These are phyloP conservation scores for Colletotrichum gloeosporioides DNA, from an alignment of 2,329 filamentous ascomycete species.

Conservation along the genomic window DNA sequence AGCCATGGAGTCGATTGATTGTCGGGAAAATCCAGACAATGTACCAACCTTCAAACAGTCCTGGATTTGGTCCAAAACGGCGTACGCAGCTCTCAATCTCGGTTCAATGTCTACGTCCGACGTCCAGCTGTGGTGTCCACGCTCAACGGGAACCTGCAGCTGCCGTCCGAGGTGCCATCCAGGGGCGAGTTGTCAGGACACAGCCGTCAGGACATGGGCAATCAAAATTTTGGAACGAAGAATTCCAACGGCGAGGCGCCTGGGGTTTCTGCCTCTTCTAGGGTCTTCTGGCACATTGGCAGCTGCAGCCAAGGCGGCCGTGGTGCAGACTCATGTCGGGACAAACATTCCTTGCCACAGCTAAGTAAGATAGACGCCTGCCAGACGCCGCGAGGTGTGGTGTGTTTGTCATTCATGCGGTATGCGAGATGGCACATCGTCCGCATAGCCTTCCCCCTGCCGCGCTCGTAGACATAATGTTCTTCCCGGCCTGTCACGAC, in stretches of 20 bases:
- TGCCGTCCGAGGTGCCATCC: neutral
- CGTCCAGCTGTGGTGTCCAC: neutral
- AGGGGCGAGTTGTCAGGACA: neutral
- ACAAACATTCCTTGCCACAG: accelerated
- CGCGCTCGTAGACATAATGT: neutral
- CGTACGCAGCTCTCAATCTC: neutral
- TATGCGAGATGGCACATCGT: neutral
- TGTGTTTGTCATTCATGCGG: neutral
- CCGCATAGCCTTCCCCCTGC: neutral
- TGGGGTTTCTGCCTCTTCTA: neutral
- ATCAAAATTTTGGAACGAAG: neutral
- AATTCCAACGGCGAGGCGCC: neutral
- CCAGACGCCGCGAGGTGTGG: neutral
- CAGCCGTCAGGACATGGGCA: neutral
- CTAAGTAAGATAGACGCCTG: too few relatives aligned
- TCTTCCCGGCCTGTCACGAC: neutral
- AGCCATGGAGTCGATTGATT: accelerated
- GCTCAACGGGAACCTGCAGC: slow-evolving; percentile 7
- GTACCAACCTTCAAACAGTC: too few relatives aligned
- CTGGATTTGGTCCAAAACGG: neutral
- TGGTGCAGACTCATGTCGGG: neutral
- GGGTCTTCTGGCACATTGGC: neutral
- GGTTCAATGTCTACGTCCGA: neutral
- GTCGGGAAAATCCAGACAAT: neutral
- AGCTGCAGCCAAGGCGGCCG: neutral